A percentile compares a stretch with the other conserved stretches of the same genome.
These are phyloP conservation scores for Albugo candida DNA, from an alignment of 352 stramenopile genomes.

Conservation along the genomic window DNA sequence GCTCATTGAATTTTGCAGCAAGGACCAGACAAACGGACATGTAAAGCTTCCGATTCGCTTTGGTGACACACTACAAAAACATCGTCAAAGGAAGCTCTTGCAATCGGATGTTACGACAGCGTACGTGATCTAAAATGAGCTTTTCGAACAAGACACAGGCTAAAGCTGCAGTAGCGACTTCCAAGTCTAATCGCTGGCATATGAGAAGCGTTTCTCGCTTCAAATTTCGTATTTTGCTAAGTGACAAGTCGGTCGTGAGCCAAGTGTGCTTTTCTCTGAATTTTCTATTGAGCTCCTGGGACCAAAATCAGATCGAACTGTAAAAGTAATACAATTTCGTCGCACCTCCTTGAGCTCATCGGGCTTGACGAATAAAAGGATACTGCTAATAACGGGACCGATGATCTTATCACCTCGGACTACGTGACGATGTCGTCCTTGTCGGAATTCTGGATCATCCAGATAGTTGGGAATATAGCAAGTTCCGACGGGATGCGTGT, in stretches of 20 bases:
- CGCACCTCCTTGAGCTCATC: conserved; percentile 82
- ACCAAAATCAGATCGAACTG: not conserved
- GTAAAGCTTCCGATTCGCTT: conserved; percentile 89
- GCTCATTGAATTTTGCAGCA: conserved; percentile 85
- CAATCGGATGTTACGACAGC: not conserved
- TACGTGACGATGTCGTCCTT: conserved; percentile 62
- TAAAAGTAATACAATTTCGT: not conserved
- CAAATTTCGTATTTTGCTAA: conserved; percentile 93
- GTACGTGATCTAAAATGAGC: conserved; percentile 82
- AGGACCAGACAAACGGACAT: conserved; percentile 92
- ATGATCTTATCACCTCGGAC: conserved; percentile 76
- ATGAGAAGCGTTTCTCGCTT: conserved; percentile 77
- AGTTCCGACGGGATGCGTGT: conserved; percentile 33
- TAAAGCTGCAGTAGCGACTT: conserved; percentile 87
- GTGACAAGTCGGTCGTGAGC: conserved; percentile 80
- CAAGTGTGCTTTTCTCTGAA: conserved; percentile 87
- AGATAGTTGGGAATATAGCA: conserved; percentile 61
- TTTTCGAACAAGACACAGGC: conserved; percentile 95
- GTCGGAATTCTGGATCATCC: conserved; percentile 67
- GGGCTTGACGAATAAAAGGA: conserved; percentile 90
- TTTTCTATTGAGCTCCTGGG: conserved; percentile 88
- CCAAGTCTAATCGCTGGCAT: conserved; percentile 64
- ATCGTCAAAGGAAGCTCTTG: conserved; percentile 41
- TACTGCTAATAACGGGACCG: conserved; percentile 84
- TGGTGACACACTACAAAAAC: conserved; percentile 85